Conservation (phyloP, 2,329 filamentous ascomycete species). For the Pyrenophora teres region DNA sequence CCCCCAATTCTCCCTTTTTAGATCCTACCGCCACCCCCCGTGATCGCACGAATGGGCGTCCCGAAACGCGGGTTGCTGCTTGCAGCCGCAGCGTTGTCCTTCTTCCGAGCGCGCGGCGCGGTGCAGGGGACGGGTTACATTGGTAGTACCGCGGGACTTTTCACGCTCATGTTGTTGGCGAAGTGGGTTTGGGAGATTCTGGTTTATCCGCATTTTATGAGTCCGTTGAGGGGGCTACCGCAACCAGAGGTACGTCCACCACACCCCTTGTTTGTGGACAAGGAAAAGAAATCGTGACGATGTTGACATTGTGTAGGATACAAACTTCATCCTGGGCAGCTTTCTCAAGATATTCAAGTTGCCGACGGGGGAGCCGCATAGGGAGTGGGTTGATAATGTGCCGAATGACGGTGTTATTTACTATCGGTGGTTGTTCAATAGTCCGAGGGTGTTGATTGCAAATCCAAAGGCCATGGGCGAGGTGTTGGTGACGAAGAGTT, state of each 20-base stretch:
- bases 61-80: slow-evolving; percentile 35
- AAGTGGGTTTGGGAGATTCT: slow-evolving; percentile 52
- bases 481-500: slow-evolving; percentile 56
- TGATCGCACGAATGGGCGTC: slow-evolving; percentile 27
- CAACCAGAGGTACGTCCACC: slow-evolving; percentile 52
- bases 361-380: slow-evolving; percentile 51
- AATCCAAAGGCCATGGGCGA: slow-evolving; percentile 55
- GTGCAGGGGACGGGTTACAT: slow-evolving; percentile 36
- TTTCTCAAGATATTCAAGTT: slow-evolving; percentile 50
- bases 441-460: slow-evolving; percentile 52
- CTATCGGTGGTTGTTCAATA: slow-evolving; percentile 56
- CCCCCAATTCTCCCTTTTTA: too few relatives aligned
- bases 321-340: slow-evolving; percentile 49
- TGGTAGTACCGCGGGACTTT: slow-evolving; percentile 50
- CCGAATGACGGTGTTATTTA: slow-evolving; percentile 62
- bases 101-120: slow-evolving; percentile 41
- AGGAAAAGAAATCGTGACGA: too few relatives aligned
- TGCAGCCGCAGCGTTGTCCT: slow-evolving; percentile 29
- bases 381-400: slow-evolving; percentile 58
- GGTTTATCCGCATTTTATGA: slow-evolving; percentile 63
- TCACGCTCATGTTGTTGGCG: slow-evolving; percentile 42
- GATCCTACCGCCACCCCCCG: too few relatives aligned
- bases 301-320: slow-evolving; percentile 19
- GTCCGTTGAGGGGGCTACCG: slow-evolving; percentile 63
- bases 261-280: too few relatives aligned